Conservation (phyloP, 768 basidiomycete genomes). For the Gloeophyllum trabeum region DNA sequence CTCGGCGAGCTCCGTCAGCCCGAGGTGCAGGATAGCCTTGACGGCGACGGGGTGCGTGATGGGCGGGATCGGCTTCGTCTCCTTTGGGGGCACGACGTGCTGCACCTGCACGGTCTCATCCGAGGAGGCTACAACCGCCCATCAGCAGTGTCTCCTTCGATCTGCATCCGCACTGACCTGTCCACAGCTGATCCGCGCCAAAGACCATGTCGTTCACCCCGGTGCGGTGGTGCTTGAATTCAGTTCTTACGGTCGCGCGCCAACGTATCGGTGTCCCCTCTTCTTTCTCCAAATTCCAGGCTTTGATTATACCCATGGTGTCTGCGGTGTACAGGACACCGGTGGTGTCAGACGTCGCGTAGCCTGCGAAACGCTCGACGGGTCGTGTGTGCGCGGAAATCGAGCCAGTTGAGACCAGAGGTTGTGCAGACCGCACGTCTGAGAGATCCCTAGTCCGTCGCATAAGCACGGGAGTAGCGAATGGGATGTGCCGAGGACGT, state of each 20-base stretch:
- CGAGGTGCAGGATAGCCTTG: conserved; percentile 60
- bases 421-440: conserved; percentile 22
- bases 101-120: conserved; percentile 75
- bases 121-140: conserved; percentile 52
- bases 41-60: conserved; percentile 55
- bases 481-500: conserved; percentile 13
- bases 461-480: neutral
- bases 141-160: neutral
- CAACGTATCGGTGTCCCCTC: conserved; percentile 33
- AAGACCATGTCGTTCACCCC: conserved; percentile 65
- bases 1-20: conserved; percentile 49
- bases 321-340: conserved; percentile 73
- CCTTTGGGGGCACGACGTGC: conserved; percentile 24
- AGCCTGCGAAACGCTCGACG: conserved; percentile 67
- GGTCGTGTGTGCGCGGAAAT: conserved; percentile 84
- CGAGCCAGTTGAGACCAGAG: conserved; percentile 46
- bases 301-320: conserved; percentile 82
- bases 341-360: conserved; percentile 28
- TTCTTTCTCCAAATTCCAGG: conserved; percentile 57
- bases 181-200: conserved; percentile 76
- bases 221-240: conserved; percentile 69
- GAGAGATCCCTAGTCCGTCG: conserved; percentile 53
- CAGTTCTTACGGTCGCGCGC: conserved; percentile 37
- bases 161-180: conserved; percentile 38
- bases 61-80: conserved; percentile 31